Percentiles rank a stretch among this genome's conserved stretches.
Conservation (phyloP, 495 filamentous ascomycete genomes). For the Amniculicola lignicola region DNA sequence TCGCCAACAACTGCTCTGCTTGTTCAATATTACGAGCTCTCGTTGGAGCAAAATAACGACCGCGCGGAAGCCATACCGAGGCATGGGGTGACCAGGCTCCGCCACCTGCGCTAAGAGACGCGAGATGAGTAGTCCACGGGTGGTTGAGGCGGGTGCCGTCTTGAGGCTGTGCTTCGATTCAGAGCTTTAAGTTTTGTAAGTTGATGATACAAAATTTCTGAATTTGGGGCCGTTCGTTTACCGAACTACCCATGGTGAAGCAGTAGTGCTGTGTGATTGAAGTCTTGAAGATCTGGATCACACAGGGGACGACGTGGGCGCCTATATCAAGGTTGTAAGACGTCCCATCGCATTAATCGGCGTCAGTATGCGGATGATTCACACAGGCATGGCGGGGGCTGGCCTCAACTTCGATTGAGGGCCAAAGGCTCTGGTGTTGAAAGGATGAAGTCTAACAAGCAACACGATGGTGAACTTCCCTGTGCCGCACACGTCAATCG, state of each 20-base stretch:
- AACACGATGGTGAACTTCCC: too few species aligned
- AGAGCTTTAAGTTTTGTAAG: constrained; percentile 3
- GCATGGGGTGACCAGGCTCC: background rate
- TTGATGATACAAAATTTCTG: background rate
- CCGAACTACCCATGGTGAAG: constrained; percentile 6
- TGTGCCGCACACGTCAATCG: too few species aligned
- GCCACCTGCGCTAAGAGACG: constrained; percentile 11
- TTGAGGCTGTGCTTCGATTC: constrained; percentile 10
- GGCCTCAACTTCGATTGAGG: too few species aligned
- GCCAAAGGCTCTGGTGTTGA: too few species aligned
- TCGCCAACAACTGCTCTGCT: background rate
- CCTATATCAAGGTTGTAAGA: too few species aligned
- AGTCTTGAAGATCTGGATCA: too few species aligned
- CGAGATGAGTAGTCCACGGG: background rate
- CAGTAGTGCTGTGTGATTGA: too few species aligned
- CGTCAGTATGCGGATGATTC: too few species aligned
- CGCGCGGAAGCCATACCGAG: background rate
- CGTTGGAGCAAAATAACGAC: background rate
- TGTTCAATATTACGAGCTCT: background rate
- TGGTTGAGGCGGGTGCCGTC: background rate
- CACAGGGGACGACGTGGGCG: too few species aligned
- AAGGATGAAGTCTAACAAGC: too few species aligned
- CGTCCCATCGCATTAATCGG: too few species aligned
- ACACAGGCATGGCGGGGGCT: too few species aligned
- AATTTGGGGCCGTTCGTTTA: background rate